Base-by-base conservation (phyloP, 129 eudicot genomes). In the Cynara cardunculus region DNA sequence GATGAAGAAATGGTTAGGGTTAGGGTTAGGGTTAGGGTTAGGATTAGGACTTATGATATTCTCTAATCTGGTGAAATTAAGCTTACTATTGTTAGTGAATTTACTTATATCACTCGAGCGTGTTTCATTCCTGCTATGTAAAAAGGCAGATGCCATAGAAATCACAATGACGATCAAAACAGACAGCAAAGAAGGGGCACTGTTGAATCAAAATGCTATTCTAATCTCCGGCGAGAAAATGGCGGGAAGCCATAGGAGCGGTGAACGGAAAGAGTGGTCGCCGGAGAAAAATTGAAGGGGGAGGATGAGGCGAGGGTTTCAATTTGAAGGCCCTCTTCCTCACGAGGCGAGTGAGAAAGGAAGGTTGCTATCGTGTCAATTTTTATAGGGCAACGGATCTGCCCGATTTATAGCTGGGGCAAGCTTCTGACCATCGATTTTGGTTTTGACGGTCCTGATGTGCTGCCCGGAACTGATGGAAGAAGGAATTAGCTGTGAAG, bases 61-160 rank as follows among this genome's bases (percentile, higher is more conserved):
- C 46, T 84, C 78, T 46, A 81, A 39, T 35, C 53, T 73, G 78
- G 32, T 46, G 75, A 61, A 71, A 56, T 28, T 82, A 46, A 61
- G 69, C 24, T 73, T 31, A 34, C 61, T 30, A 64, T 49, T 75
- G 73, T 37, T 74, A 14, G 41, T 72, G 75, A 72, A 84, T 19
- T 59, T 69, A 35, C 4, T 82, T 27, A 78, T 69, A 28, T 62
- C 80, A 24, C 78, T 49, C 80, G 84, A 81, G 24, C 80, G 79
- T 16, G 30, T 71, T 32, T 77, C 87, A 74, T 85, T 80, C 44
- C 78, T 83, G 69, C 79, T 75, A 6, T 84, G 31, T 27, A 89
- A 41, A 25, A 89, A 78, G 4, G 89, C 91, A 35, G 93, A 89
- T 34, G 93, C 89, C 93, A 89, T 89, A 27, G 21, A 31, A 12